Evolutionary conservation across 805 yeast genomes (phyloP), one percentile per base, ranked within the genome.

Genomic region (Lipomyces sp.): DNA sequence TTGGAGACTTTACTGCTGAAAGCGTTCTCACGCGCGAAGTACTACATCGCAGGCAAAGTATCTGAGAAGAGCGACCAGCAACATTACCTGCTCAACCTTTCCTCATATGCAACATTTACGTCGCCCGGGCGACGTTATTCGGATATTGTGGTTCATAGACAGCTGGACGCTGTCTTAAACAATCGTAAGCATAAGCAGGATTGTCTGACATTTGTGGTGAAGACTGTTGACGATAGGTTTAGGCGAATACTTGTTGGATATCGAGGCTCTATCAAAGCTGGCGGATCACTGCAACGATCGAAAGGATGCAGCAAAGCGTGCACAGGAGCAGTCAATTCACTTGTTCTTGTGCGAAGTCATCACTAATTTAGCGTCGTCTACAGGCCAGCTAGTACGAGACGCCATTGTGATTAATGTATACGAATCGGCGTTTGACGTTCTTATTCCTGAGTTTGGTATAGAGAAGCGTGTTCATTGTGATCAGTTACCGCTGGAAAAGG

Each of bases 381-480:
- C 94, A 15, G 97, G 97, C 1, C 97, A 92, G 76, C 76, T 92
- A 60, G 82, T 94, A 69, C 87, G 92, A 51, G 87, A 88, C 85
- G 98, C 96, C 15, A 86, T 92, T 15, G 95, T 94, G 18, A 79
- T 92, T 33, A 97, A 92, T 77, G 98, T 94, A 8, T 93, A 94
- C 77, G 98, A 95, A 78, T 90, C 97, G 0, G 91, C 98, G 1
- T 95, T 95, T 79, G 99, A 95, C 77, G 94, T 93, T 2, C 86
- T 90, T 71, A 82, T 93, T 69, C 97, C 97, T 1, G 97, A 92
- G 71, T 89, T 92, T 79, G 98, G 98, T 55, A 90, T 93, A 73
- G 98, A 93, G 76, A 93, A 93, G 78, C 84, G 98, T 74, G 97
- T 93, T 30, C 99, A 95, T 75, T 98, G 98, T 34, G 99, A 95